Base-by-base conservation (phyloP, 257 asterid species). In the Lycium barbarum region DNA sequence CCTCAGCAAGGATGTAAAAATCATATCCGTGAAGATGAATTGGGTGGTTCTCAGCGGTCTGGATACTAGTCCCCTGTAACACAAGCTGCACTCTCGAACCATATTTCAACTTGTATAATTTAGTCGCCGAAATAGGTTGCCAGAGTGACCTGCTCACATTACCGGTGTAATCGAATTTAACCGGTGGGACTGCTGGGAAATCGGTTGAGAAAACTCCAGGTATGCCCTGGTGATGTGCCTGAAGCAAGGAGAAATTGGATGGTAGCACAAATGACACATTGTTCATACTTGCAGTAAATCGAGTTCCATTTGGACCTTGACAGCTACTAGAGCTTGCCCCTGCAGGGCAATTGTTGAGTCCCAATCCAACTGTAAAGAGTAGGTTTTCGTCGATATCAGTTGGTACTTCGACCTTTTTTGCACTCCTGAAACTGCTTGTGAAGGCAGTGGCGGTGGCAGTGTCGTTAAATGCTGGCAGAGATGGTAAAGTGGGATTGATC, bases 21-120 rank as follows among this genome's bases (percentile, higher is more conserved):
- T 96, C 97, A 63, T 93, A 93, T 12, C 99, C 99, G 33, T 96
- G 99, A 26, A 96, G 95, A 89, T 96, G 99, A 35, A 96, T 92
- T 0, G 99, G 99, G 89, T 95, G 99, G 86, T 93, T 91, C 89
- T 95, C 99, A 22, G 94, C 93, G 1, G 93, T 88, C 87, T 95
- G 80, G 49, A 96, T 95, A 67, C 92, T 93, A 38, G 99, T 96
- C 26, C 98, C 99, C 84, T 96, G 99, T 78, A 93, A 49, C 58
- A 95, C 99, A 18, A 96, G 7, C 83, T 96, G 95, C 81, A 96
- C 99, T 9, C 88, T 85, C 1, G 92, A 93, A 38, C 98, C 98
- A 40, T 88, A 95, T 51, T 91, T 92, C 68, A 96, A 40, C 79
- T 43, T 94, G 85, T 96, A 93, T 15, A 91, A 40, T 85, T 85